Evolutionary conservation across 2,329 filamentous ascomycete species (phyloP), one percentile per base, ranked within the genome.

Genomic region (Pseudogymnoascus pannorum): DNA sequence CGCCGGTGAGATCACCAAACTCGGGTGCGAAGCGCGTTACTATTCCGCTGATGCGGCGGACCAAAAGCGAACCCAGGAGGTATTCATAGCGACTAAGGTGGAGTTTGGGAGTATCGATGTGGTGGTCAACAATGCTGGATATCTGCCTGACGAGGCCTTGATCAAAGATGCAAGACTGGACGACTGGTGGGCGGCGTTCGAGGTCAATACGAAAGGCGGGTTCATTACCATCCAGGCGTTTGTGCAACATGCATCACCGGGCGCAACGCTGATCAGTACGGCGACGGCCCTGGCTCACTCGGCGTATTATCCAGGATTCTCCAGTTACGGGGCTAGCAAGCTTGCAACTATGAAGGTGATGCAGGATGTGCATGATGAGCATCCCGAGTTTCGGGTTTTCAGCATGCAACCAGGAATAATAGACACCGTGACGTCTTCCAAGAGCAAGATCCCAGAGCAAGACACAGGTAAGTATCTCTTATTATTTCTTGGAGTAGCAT

Each of bases 41-140:
- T 61, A 59, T 38, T 48, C 57, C 8, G 57, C 59, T 4, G 63
- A 63, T 14, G 59, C 63, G 16, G 12, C 22, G 6, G 57, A 63
- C 29, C 35, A 59, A 11, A 16, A 8, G 8, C 18, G 42, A 1
- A 57, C 59, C 1, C 48, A 48, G 5, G 24, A 36, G 20, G 57
- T 54, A 3, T 64, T 61, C 35, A 44, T 24, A 24, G 33, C n/a
- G n/a, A 64, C 38, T 11, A 63, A 61, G 44, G 22, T 18, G 6
- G 14, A 18, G 1, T 60, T 63, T 58, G 60, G 59, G 11, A 54
- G 26, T n/a, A 60, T 63, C 26, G 64, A 65, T 29, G 62, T 65
- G 33, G 35, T 63, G 12, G 44, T 64, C 31, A 36, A 44, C 22
- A 64, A 65, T 48, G 64, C 62, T 20, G 62, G 26, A 4, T 63